Conservation (phyloP, 176 grass and related monocot species). For the Cenchrus americanus region DNA sequence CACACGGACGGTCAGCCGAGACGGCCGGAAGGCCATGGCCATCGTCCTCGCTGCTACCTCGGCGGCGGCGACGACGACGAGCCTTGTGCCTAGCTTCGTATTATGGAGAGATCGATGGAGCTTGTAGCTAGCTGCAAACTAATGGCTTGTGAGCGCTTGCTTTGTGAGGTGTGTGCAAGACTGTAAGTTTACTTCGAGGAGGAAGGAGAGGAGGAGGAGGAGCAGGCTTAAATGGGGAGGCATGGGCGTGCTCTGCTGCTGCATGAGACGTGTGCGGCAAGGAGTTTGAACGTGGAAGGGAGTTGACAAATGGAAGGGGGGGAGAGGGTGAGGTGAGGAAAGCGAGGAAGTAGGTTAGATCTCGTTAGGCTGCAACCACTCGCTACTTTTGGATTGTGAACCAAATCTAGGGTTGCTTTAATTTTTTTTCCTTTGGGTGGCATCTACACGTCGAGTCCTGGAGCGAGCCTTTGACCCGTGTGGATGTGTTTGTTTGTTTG, state of each 20-base stretch:
- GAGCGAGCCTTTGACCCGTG: conserved; percentile 15
- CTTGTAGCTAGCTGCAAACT: neutral
- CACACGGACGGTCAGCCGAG: neutral
- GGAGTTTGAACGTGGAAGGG: conserved; percentile 39
- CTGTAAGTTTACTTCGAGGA: neutral
- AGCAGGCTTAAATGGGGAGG: conserved; percentile 45
- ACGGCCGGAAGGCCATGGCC: conserved; percentile 18
- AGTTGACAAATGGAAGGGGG: conserved; percentile 43
- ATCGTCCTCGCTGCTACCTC: neutral
- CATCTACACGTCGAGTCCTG: conserved; percentile 19
- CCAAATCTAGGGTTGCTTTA: conserved; percentile 47
- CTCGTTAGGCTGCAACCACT: conserved; percentile 53
- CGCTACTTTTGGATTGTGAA: conserved; percentile 18
- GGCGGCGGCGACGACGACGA: neutral
- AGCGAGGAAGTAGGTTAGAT: conserved; percentile 44
- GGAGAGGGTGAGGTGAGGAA: neutral
- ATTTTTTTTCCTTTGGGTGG: neutral
- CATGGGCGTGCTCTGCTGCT: neutral
- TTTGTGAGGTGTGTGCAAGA: conserved; percentile 9
- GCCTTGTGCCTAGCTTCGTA: no score
- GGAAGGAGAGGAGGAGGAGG: neutral
- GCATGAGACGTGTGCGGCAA: conserved; percentile 52
- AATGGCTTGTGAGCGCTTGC: neutral
- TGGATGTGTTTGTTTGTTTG: neutral
- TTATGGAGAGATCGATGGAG: neutral